Evolutionary conservation across 2,329 filamentous ascomycete genomes (phyloP).

Genomic region (Samsoniella hepiali): DNA sequence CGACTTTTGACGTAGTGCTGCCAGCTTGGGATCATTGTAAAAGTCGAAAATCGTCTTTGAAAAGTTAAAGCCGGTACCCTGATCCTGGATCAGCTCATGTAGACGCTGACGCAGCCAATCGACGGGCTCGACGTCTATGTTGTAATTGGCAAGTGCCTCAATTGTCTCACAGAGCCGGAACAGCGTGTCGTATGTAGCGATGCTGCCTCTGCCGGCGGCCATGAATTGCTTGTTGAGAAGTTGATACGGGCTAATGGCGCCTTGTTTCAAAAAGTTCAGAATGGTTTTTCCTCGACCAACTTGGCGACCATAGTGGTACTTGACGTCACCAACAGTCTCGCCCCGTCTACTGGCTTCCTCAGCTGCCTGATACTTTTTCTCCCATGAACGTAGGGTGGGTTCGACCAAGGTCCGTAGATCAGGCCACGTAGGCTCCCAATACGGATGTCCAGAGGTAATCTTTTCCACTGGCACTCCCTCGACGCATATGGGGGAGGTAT

Average conservation of each 20-base stretch:
- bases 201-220: conserved; percentile 36
- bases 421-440: conserved; percentile 55
- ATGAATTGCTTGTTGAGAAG: conserved; percentile 52
- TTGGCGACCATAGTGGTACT: conserved; percentile 54
- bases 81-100: conserved; percentile 43
- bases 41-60: conserved; percentile 50
- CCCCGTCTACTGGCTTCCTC: conserved; percentile 32
- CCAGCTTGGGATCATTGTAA: conserved; percentile 54
- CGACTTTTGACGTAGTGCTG: conserved; percentile 46
- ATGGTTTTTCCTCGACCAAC: conserved; percentile 53
- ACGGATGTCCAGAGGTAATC: conserved; percentile 37
- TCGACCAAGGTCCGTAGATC: conserved; percentile 42
- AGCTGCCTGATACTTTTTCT: conserved; percentile 42
- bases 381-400: conserved; percentile 45
- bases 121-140: conserved; percentile 49
- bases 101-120: conserved; percentile 58
- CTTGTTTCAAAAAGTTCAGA: conserved; percentile 49
- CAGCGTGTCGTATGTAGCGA: conserved; percentile 54
- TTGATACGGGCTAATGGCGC: conserved; percentile 54
- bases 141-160: conserved; percentile 51
- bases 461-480: conserved; percentile 15
- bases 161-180: conserved; percentile 54
- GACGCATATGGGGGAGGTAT: conserved; percentile 42
- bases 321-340: conserved; percentile 38
- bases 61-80: conserved; percentile 49